phyloP scores from a whole-genome alignment of 495 filamentous ascomycete species.

The Pseudevernia furfuracea region DNA sequence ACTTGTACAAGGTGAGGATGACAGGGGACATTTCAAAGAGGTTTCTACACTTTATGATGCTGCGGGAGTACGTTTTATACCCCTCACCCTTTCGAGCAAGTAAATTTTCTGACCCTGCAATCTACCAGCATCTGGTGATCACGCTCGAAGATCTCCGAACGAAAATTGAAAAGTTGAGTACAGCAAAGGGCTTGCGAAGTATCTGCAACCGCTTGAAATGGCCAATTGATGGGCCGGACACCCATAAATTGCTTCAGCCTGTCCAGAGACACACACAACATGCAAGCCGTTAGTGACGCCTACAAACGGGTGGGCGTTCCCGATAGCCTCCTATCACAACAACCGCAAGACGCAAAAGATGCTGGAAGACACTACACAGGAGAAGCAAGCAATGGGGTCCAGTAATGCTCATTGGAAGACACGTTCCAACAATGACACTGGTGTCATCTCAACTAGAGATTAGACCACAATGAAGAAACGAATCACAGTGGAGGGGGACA shows the following conservation, averaged over 20 bases:
- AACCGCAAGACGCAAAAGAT: no score
- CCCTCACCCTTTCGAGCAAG: no score
- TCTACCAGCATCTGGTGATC: not conserved
- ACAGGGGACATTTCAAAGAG: not conserved
- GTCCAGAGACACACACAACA: constrained; percentile 2
- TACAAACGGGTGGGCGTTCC: not conserved
- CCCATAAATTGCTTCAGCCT: not conserved
- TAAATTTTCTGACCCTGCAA: not conserved
- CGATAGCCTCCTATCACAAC: not conserved
- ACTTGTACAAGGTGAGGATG: not conserved
- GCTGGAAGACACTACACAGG: no score
- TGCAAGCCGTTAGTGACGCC: constrained; percentile 1
- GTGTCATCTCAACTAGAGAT: constrained; percentile 47
- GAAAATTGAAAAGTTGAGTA: not conserved
- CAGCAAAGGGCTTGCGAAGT: not conserved
- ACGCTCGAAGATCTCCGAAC: not conserved
- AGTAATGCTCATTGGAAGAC: not conserved
- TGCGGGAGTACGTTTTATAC: not conserved
- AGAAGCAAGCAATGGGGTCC: not conserved
- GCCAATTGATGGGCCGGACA: not conserved
- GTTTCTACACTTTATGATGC: constrained; percentile 1
- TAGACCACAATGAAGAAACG: constrained; percentile 67
- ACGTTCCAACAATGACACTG: not conserved
- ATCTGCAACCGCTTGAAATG: not conserved
- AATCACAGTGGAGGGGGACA: constrained; percentile 14